Evolutionary conservation across 192 early-diverging fungal species (phyloP), one percentile per base, ranked within the genome.

Genomic region (Gamsiella multidivaricata): DNA sequence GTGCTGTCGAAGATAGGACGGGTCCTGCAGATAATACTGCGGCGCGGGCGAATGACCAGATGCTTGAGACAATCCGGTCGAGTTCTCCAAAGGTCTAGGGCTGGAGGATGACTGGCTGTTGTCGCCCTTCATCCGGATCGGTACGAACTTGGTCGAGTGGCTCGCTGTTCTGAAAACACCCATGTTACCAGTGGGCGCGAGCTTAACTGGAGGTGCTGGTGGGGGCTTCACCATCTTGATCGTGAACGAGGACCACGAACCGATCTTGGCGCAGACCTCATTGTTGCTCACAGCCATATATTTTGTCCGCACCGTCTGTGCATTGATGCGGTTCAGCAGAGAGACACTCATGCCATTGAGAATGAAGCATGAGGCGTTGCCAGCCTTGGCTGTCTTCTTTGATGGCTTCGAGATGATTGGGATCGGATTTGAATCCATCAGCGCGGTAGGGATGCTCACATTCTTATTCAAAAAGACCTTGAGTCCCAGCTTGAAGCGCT

Each of bases 371-470:
- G 90, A 91, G 29, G 86, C 84, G 70, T 94, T 93, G 51, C 90
- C 85, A 11, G 91, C 90, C 83, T 93, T 94, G 53, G 92, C 90
- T 1, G 92, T 94, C 83, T 96, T 97, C 79, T 95, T 96, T 49
- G 91, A 94, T 9, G 96, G 95, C 81, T 97, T 97, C 43, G 94
- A 96, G 39, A 97, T 95, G 57, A 96, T 94, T 17, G 88, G 82
- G 54, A 97, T 90, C 10, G 93, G 89, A 31, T 84, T 82, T 8
- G 93, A 92, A 61, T 91, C 87, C 36, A 93, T 88, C 14, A 82
- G 84, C 6, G 87, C 87, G 45, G 87, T 89, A 15, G 87, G 81
- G 56, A 62, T 65, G 60, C 12, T 33, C 45, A 75, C 47, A 41
- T 17, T 60, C 23, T 80, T 73, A 83, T 85, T 65, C 80, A 81